phyloP scores from a whole-genome alignment of 495 filamentous ascomycete species.

The Penicillium malachiteum region DNA sequence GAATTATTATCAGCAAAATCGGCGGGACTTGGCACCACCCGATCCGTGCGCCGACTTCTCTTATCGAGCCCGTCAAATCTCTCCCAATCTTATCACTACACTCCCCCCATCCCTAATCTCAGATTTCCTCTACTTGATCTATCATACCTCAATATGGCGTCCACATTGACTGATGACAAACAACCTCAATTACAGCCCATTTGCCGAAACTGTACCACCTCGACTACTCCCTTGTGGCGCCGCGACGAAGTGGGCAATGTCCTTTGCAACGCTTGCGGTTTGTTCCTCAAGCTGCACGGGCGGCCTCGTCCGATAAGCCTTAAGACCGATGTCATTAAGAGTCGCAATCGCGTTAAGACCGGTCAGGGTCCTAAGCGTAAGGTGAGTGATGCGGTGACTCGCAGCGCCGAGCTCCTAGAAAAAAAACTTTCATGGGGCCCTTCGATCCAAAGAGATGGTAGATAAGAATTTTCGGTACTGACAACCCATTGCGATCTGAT shows the following conservation, averaged over 20 bases:
- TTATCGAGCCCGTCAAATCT: constrained; percentile 49
- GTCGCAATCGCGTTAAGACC: constrained; percentile 95
- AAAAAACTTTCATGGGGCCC: constrained; percentile 3
- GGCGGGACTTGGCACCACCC: constrained; percentile 38
- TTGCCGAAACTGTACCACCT: constrained; percentile 95
- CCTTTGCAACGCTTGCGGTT: constrained; percentile 98
- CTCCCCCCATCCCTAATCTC: constrained; percentile 16
- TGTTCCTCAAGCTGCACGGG: constrained; percentile 96
- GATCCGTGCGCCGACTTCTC: constrained; percentile 33
- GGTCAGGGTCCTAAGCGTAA: constrained; percentile 87
- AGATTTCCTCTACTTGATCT: constrained; percentile 17
- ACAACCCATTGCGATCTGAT: constrained; percentile 20
- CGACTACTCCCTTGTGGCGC: constrained; percentile 94
- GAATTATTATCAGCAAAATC: constrained; percentile 33
- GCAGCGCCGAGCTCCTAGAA: constrained; percentile 12
- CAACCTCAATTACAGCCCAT: constrained; percentile 76
- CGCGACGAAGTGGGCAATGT: constrained; percentile 94
- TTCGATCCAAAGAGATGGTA: constrained; percentile 1
- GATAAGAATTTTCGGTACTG: constrained; percentile 33
- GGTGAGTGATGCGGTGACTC: constrained; percentile 48
- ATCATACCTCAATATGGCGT: constrained; percentile 50
- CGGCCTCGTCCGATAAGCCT: constrained; percentile 89
- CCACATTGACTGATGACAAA: constrained; percentile 55
- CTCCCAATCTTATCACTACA: constrained; percentile 53
- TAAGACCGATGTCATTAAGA: constrained; percentile 99